Conservation (phyloP, 2,329 filamentous ascomycete species). For the Fusarium gaditjirri region DNA sequence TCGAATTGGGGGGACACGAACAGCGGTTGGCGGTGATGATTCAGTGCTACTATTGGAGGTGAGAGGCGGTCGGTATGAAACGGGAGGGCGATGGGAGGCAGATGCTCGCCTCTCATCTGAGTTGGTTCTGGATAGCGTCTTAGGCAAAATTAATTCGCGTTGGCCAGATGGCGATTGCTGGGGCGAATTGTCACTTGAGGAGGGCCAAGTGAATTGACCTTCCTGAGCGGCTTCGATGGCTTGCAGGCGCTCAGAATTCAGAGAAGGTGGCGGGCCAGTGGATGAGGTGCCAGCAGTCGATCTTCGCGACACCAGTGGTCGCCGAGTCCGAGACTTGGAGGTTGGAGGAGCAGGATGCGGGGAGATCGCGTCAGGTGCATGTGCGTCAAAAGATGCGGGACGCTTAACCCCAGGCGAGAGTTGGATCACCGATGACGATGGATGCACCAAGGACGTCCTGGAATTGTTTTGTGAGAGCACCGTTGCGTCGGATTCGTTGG, state of each 20-base stretch:
- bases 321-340: conserved; percentile 50
- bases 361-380: conserved; percentile 42
- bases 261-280: conserved; percentile 46
- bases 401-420: conserved; percentile 39
- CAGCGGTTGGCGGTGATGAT: conserved; percentile 47
- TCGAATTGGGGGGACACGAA: conserved; percentile 64
- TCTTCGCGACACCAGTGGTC: conserved; percentile 52
- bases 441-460: conserved; percentile 49
- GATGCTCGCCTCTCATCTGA: conserved; percentile 61
- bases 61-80: conserved; percentile 60
- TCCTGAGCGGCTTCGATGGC: conserved; percentile 44
- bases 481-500: conserved; percentile 27
- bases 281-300: conserved; percentile 50
- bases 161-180: conserved; percentile 51
- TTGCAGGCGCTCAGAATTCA: conserved; percentile 49
- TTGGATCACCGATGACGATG: conserved; percentile 41
- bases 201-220: conserved; percentile 30
- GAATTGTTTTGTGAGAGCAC: conserved; percentile 47
- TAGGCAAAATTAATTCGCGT: conserved; percentile 60
- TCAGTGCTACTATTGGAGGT: conserved; percentile 46
- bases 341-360: conserved; percentile 42
- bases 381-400: conserved; percentile 41
- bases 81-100: conserved; percentile 56
- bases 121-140: conserved; percentile 52
- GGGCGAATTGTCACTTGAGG: conserved; percentile 36